Conservation (phyloP, 2,329 filamentous ascomycete genomes). For the Plenodomus biglobosus region DNA sequence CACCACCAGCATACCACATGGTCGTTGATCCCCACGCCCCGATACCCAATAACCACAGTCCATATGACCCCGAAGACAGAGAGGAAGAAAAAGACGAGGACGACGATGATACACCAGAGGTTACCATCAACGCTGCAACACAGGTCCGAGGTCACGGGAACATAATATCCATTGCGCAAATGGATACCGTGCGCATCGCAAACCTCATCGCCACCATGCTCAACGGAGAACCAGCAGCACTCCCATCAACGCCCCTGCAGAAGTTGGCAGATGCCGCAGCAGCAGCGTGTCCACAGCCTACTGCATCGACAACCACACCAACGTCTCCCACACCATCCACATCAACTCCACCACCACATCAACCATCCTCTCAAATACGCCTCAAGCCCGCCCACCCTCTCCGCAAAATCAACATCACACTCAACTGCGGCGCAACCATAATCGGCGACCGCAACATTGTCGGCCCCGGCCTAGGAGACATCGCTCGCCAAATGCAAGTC, state of each 20-base stretch:
- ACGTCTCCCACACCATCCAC: neutral
- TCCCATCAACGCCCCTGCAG: neutral
- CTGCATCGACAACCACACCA: neutral
- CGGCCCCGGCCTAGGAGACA: slow-evolving; percentile 36
- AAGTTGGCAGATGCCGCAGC: slow-evolving; percentile 4
- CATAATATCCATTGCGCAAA: slow-evolving; percentile 37
- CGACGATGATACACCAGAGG: slow-evolving; percentile 24
- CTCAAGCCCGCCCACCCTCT: slow-evolving; percentile 12
- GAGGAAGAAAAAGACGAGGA: slow-evolving; percentile 21
- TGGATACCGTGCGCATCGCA: slow-evolving; percentile 35
- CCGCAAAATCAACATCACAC: slow-evolving; percentile 32
- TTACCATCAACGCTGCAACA: slow-evolving; percentile 40
- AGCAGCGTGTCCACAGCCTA: neutral
- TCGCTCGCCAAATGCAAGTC: slow-evolving; percentile 38
- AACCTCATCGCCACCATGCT: slow-evolving; percentile 28
- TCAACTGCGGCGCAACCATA: slow-evolving; percentile 41
- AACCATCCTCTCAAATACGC: slow-evolving; percentile 5
- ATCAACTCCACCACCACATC: slow-evolving; percentile 5
- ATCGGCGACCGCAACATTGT: slow-evolving; percentile 42
- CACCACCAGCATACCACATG: slow-evolving; percentile 37
- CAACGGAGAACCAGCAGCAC: slow-evolving; percentile 8
- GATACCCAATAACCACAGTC: slow-evolving; percentile 21
- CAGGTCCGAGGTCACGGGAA: slow-evolving; percentile 40
- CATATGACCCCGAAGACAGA: slow-evolving; percentile 23
- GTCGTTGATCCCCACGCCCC: slow-evolving; percentile 26